phyloP scores from a whole-genome alignment of 495 filamentous ascomycete genomes.

The Daldinia caldariorum region DNA sequence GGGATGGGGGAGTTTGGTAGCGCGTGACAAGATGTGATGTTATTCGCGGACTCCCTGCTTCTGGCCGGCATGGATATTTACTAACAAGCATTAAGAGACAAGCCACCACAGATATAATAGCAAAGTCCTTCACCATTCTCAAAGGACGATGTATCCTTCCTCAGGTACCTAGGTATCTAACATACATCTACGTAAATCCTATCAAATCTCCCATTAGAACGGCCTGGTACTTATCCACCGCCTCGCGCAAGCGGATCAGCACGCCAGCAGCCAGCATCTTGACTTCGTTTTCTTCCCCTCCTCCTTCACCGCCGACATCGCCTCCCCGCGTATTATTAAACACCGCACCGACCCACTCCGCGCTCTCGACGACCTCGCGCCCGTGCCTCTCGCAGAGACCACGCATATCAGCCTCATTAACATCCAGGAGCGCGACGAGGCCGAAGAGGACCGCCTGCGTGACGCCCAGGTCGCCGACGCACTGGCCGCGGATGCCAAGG shows the following conservation, averaged over 20 bases:
- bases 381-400: slow-evolving; percentile 71
- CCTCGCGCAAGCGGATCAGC: slow-evolving; percentile 78
- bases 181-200: slow-evolving; percentile 50
- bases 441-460: slow-evolving; percentile 79
- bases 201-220: slow-evolving; percentile 69
- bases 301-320: slow-evolving; percentile 53
- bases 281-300: slow-evolving; percentile 67
- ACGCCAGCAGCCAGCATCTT: slow-evolving; percentile 83
- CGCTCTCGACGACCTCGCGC: slow-evolving; percentile 64
- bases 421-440: slow-evolving; percentile 81
- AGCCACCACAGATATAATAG: neutral
- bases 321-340: slow-evolving; percentile 56
- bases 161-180: neutral
- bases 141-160: neutral
- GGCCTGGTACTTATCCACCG: slow-evolving; percentile 82
- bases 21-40: neutral
- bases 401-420: slow-evolving; percentile 83
- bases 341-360: slow-evolving; percentile 58
- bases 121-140: neutral
- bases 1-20: neutral
- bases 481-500: slow-evolving; percentile 57
- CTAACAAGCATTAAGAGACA: too few relatives aligned
- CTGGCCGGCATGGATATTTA: neutral
- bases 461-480: slow-evolving; percentile 67
- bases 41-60: neutral